Percentiles rank a stretch among this genome's conserved stretches.
Evolutionary conservation across 1,284 basidiomycete species (phyloP).

Genomic region (Blastosporella zonata): DNA sequence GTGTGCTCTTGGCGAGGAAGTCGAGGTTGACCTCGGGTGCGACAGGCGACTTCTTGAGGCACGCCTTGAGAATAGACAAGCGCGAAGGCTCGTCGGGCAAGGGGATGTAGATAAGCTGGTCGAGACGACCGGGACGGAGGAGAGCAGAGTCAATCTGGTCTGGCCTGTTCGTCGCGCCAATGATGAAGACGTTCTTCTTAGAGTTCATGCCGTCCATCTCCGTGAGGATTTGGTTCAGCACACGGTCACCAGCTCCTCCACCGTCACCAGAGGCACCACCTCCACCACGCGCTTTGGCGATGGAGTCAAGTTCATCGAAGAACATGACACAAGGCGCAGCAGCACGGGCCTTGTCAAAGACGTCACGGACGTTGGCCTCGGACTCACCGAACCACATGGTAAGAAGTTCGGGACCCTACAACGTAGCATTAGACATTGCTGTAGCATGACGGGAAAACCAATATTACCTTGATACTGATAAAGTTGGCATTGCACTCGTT

Average conservation of each 20-base stretch:
- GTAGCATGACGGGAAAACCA: neutral
- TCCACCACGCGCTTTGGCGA: constrained; percentile 94
- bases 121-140: constrained; percentile 97
- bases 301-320: constrained; percentile 99
- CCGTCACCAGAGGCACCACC: constrained; percentile 77
- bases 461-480: constrained; percentile 83
- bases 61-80: constrained; percentile 87
- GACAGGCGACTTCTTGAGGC: constrained; percentile 91
- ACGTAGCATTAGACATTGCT: constrained; percentile 21
- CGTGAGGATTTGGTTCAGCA: constrained; percentile 95
- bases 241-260: constrained; percentile 96
- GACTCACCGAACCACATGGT: constrained; percentile 99
- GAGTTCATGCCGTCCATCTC: constrained; percentile 99
- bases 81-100: constrained; percentile 93
- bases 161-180: constrained; percentile 98
- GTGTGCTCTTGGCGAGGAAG: constrained; percentile 92
- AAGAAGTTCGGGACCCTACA: constrained; percentile 89
- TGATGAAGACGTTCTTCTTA: constrained; percentile 99
- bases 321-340: constrained; percentile 99
- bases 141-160: constrained; percentile 98
- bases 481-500: constrained; percentile 99
- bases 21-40: constrained; percentile 81
- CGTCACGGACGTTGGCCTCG: constrained; percentile 98
- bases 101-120: constrained; percentile 92
- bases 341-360: constrained; percentile 99